Evolutionary conservation across 108 stramenopile genomes (phyloP), one percentile per base, ranked within the genome.

Genomic region (Chaetoceros muelleri): DNA sequence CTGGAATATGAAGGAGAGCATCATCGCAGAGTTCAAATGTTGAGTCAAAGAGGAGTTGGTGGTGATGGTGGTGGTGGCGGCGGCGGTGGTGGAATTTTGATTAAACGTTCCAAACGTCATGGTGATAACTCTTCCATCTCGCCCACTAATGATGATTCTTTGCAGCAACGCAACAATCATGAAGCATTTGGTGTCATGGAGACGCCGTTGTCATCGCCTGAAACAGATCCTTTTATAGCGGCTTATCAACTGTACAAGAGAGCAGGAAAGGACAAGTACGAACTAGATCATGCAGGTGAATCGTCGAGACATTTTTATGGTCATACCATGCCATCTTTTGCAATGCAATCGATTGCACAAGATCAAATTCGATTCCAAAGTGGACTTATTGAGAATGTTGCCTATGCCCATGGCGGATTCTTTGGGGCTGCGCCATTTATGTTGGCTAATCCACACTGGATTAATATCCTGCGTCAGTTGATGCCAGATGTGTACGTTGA

Each of bases 401-500:
- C 84, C 0, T 92, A 92, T 46, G 77, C 81, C 18, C 90, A 92
- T 61, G 90, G 90, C n/a, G 84, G 85, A 13, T 92, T 81, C 63
- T 92, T 92, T 62, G 90, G 84, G 10, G 84, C 90, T 0, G 90
- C 90, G 2, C 90, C 90, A 0, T 92, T 87, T 58, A 76, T 92
- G 65, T 57, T 92, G 19, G 73, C 80, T 22, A 79, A 86, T 75
- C 78, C 78, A 44, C 70, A 73, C 27, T 92, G 90, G 90, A 76
- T 92, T 18, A 49, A 53, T 0, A 84, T 92, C 30, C 56, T 92
- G 48, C 61, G 84, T 46, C 51, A 71, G 8, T 62, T 92, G 46
- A 82, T 87, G 82, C 90, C 90, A 2, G 86, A 87, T 65, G 90
- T 92, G 0, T 92, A 85, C 57, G 80, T 85, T 21, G 86, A 87